Evolutionary conservation across 2,329 filamentous ascomycete genomes (phyloP).

Genomic region (Rhytidhysteron rufulum): DNA sequence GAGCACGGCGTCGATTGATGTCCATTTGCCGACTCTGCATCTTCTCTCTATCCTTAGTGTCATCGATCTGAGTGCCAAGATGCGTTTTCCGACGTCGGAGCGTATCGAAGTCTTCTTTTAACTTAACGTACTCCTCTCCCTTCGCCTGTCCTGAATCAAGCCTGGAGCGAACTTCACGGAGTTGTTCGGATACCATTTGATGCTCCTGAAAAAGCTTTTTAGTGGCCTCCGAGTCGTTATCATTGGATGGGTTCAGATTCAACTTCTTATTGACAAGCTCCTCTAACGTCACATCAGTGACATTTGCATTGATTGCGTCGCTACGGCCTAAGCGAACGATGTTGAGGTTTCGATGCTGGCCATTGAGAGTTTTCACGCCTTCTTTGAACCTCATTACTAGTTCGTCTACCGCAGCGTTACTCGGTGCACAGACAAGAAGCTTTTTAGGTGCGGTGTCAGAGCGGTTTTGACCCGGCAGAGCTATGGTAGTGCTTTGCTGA

Average conservation of each 20-base stretch:
- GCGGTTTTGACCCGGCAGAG: constrained; percentile 31
- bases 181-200: constrained; percentile 58
- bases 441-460: constrained; percentile 63
- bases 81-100: constrained; percentile 72
- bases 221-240: constrained; percentile 47
- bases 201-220: constrained; percentile 69
- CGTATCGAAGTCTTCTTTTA: constrained; percentile 74
- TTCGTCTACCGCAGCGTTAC: constrained; percentile 96
- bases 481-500: constrained; percentile 45
- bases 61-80: constrained; percentile 81
- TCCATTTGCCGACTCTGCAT: constrained; percentile 79
- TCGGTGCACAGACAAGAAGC: constrained; percentile 92
- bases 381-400: constrained; percentile 87
- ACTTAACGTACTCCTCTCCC: constrained; percentile 58
- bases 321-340: constrained; percentile 86
- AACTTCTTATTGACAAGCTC: constrained; percentile 79
- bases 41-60: constrained; percentile 80
- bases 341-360: constrained; percentile 70
- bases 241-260: constrained; percentile 36
- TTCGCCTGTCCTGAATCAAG: constrained; percentile 60
- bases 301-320: constrained; percentile 86
- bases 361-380: constrained; percentile 74
- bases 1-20: constrained; percentile 74
- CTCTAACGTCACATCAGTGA: constrained; percentile 89
- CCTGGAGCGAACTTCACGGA: constrained; percentile 67